phyloP scores from a whole-genome alignment of 805 yeast species.

The Sugiyamaella chiloensis region DNA sequence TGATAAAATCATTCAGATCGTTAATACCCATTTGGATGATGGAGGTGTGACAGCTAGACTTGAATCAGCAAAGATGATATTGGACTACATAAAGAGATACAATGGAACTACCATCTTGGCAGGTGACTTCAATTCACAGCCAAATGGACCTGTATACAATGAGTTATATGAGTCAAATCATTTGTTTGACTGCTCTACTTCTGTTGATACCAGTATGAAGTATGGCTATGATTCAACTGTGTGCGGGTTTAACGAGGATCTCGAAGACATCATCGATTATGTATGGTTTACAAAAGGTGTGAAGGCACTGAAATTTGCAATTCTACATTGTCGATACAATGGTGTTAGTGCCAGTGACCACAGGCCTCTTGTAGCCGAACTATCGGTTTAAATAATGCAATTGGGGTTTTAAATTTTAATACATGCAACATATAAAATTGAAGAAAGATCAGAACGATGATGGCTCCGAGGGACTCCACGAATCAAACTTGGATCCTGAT shows the following conservation, averaged over 20 bases:
- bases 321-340: conserved; percentile 9
- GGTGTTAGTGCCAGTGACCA: conserved; percentile 17
- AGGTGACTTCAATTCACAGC: conserved; percentile 57
- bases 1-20: conserved; percentile 28
- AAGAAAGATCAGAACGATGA: no score
- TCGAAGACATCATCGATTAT: conserved; percentile 37
- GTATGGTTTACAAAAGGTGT: conserved; percentile 39
- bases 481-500: background rate
- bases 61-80: conserved; percentile 44
- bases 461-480: background rate
- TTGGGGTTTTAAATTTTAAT: no score
- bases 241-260: conserved; percentile 44
- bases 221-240: conserved; percentile 46
- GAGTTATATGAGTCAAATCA: conserved; percentile 33
- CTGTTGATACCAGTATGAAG: conserved; percentile 32
- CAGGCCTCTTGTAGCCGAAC: conserved; percentile 16
- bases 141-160: conserved; percentile 41
- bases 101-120: conserved; percentile 43
- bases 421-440: no score
- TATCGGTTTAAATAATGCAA: no score
- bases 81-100: conserved; percentile 29
- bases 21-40: conserved; percentile 53
- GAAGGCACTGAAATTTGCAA: conserved; percentile 3
- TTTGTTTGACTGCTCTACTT: conserved; percentile 34
- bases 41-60: conserved; percentile 44